Percentiles rank a stretch among this genome's conserved stretches.
These are phyloP conservation scores for Comarum palustre DNA, from an alignment of 306 rosid species.

Conservation along the genomic window DNA sequence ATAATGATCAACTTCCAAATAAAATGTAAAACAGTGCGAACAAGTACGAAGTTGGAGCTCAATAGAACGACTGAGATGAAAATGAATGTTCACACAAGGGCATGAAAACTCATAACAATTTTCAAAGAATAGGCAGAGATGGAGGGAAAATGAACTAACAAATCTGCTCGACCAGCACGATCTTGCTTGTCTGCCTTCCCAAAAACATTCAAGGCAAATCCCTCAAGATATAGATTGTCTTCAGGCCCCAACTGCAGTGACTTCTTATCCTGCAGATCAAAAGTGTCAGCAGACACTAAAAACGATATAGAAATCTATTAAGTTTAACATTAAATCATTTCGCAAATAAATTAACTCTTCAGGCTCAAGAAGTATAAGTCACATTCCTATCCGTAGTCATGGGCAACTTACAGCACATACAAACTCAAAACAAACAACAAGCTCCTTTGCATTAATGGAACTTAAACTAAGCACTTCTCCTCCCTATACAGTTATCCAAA, in stretches of 20 bases:
- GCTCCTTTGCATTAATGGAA: not conserved
- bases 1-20: not conserved
- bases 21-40: not conserved
- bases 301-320: not conserved
- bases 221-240: constrained; percentile 84
- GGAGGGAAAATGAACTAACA: constrained; percentile 43
- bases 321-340: not conserved
- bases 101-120: not conserved
- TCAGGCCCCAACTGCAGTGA: constrained; percentile 77
- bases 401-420: not conserved
- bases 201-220: constrained; percentile 88
- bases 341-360: not conserved
- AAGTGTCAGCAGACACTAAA: not conserved
- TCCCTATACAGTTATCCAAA: not conserved
- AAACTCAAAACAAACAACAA: not conserved
- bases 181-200: constrained; percentile 97
- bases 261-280: constrained; percentile 75
- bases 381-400: not conserved
- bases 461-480: not conserved
- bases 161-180: constrained; percentile 88
- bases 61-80: not conserved
- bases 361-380: not conserved
- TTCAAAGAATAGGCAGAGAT: not conserved
- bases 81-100: not conserved
- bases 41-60: not conserved